Conservation (phyloP, 1,139 yeast species). For the Yamadazyma sp. region DNA sequence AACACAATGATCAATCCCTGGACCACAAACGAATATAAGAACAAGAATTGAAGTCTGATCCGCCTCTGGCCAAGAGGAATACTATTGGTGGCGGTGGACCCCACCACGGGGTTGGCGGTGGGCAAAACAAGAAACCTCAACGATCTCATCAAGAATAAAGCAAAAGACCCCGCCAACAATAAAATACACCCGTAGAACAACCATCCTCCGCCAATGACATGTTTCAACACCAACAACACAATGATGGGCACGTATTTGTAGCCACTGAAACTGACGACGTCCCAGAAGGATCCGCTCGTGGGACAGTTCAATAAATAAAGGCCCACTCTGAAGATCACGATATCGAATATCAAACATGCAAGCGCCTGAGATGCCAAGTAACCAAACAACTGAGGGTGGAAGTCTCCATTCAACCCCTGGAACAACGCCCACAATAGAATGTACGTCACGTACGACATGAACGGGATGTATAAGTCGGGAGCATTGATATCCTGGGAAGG, state of each 20-base stretch:
- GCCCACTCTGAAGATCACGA: conserved; percentile 43
- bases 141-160: conserved; percentile 79
- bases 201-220: conserved; percentile 35
- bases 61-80: conserved; percentile 70
- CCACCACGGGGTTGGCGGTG: conserved; percentile 38
- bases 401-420: conserved; percentile 85
- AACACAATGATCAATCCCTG: conserved; percentile 55
- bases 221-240: conserved; percentile 51
- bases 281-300: conserved; percentile 64
- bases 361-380: conserved; percentile 87
- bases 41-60: conserved; percentile 81
- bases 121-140: conserved; percentile 75
- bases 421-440: conserved; percentile 80
- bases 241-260: conserved; percentile 88
- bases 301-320: conserved; percentile 50
- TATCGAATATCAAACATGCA: conserved; percentile 78
- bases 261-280: conserved; percentile 86
- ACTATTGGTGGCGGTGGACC: conserved; percentile 47
- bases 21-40: conserved; percentile 79
- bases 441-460: conserved; percentile 90
- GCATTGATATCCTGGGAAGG: conserved; percentile 87
- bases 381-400: conserved; percentile 92
- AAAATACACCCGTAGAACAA: conserved; percentile 41
- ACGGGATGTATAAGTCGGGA: conserved; percentile 94
- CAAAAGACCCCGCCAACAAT: conserved; percentile 47